Evolutionary conservation across 371 early-diverging fungal genomes (phyloP), one percentile per base, ranked within the genome.

Genomic region (Mortierella sp.): DNA sequence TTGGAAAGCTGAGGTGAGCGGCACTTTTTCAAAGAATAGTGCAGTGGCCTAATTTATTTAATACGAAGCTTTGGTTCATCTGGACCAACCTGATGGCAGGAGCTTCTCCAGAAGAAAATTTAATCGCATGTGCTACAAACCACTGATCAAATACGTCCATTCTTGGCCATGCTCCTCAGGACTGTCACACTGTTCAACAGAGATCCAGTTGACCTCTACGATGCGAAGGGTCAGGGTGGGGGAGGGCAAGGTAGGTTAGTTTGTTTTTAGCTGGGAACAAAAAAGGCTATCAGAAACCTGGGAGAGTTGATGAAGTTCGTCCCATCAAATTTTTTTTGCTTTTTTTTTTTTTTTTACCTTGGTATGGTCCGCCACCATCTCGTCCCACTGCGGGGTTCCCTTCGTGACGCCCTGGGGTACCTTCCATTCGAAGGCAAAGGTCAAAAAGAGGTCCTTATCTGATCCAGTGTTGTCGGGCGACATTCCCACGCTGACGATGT

Each of bases 311-410:
- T 27, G 6, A 56, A 56, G 11, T 29, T 56, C 27, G 56, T 27
- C 56, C 10, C 27, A 56, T 56, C 56, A 56, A 3, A 10, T 8
- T 56, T 56, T n/a, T 56, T 24, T 56, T 24, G 6, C 7, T 24
- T 27, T 6, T 27, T 0, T 5, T 27, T 10, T 56, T 56, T n/a
- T 68, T 68, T 43, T 24, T 68, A 68, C 68, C 68, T 68, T 68
- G 68, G 68, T 68, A 8, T 68, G 68, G 41, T 32, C 18, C 68
- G 24, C 68, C 21, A 68, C 24, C 41, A 68, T 68, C 12, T 68
- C 68, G 8, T 68, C 68, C 68, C 68, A 68, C 68, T 68, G 68
- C 68, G 68, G 68, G 38, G 68, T 68, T 68, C 68, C 68, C 68
- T 68, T 68, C 24, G 68, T 68, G 68, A 68, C 24, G 10, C 68